These are phyloP conservation scores for Phytophthora hybrid DNA, from an alignment of 352 stramenopile species.

Conservation along the genomic window DNA sequence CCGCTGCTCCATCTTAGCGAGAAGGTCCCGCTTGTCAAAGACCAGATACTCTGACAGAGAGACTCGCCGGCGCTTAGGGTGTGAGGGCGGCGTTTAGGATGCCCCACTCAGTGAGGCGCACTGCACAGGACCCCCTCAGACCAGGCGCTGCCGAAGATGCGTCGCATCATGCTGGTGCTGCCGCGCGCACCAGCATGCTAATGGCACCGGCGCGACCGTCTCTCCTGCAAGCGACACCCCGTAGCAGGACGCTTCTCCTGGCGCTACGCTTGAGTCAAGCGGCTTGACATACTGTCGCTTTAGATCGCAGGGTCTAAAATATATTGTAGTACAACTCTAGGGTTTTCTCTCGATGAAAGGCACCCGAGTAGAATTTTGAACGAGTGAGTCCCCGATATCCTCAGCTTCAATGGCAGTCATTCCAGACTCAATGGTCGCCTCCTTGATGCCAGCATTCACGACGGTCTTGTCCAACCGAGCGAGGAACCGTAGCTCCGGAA, in stretches of 20 bases:
- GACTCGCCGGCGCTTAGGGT: too few relatives aligned
- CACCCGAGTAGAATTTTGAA: constrained; percentile 57
- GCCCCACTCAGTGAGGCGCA: constrained; percentile 10
- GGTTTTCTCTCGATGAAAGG: constrained; percentile 51
- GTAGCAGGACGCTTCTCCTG: too few relatives aligned
- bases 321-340: too few relatives aligned
- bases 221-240: too few relatives aligned
- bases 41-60: too few relatives aligned
- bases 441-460: constrained; percentile 39
- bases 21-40: background rate
- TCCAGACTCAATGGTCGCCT: constrained; percentile 47
- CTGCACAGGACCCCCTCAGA: background rate
- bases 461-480: constrained; percentile 48
- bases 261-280: too few relatives aligned
- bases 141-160: background rate
- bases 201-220: too few relatives aligned
- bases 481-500: constrained; percentile 61
- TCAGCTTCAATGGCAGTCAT: constrained; percentile 49
- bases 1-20: constrained; percentile 5
- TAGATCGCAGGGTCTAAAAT: too few relatives aligned
- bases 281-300: too few relatives aligned
- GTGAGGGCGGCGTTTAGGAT: background rate
- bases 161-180: too few relatives aligned
- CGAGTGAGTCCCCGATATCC: constrained; percentile 49
- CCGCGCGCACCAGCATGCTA: background rate